Evolutionary conservation across 2,329 filamentous ascomycete genomes (phyloP).

Genomic region (Aureobasidium sp.): DNA sequence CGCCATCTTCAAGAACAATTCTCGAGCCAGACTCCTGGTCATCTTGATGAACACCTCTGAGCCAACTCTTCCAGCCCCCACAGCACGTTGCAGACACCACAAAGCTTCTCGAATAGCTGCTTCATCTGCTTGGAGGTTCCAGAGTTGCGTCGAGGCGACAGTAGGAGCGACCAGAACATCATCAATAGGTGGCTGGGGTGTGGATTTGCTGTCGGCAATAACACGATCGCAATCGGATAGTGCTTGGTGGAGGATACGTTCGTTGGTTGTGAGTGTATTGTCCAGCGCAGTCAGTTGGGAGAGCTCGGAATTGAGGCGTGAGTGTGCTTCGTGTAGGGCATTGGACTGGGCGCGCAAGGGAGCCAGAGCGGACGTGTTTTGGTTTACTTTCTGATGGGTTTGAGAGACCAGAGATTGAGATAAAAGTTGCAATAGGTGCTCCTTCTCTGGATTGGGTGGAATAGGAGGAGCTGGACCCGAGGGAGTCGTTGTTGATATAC

Average conservation of each 20-base stretch:
- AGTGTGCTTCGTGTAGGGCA: slow-evolving; percentile 65
- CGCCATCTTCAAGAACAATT: slow-evolving; percentile 80
- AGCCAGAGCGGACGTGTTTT: slow-evolving; percentile 66
- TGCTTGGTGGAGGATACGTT: slow-evolving; percentile 67
- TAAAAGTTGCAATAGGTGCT: slow-evolving; percentile 72
- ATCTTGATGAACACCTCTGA: slow-evolving; percentile 68
- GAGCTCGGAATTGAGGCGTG: slow-evolving; percentile 66
- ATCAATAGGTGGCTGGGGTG: slow-evolving; percentile 71
- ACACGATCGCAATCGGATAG: slow-evolving; percentile 72
- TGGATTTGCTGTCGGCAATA: slow-evolving; percentile 63
- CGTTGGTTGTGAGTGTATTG: slow-evolving; percentile 65
- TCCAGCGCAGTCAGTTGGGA: slow-evolving; percentile 64
- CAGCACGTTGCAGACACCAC: slow-evolving; percentile 68
- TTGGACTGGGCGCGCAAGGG: slow-evolving; percentile 71
- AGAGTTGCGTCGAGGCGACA: slow-evolving; percentile 87
- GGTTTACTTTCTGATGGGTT: slow-evolving; percentile 59
- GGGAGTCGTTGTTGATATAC: slow-evolving; percentile 44
- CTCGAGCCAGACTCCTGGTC: slow-evolving; percentile 64
- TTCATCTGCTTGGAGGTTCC: slow-evolving; percentile 82
- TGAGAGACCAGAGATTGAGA: slow-evolving; percentile 62
- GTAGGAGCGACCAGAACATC: slow-evolving; percentile 90
- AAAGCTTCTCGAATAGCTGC: slow-evolving; percentile 78
- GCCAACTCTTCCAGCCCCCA: slow-evolving; percentile 64
- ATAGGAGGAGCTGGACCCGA: slow-evolving; percentile 69
- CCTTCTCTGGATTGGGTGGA: slow-evolving; percentile 92